Evolutionary conservation across 2,329 filamentous ascomycete species (phyloP), one percentile per base, ranked within the genome.

Genomic region (Aureobasidium sp.): DNA sequence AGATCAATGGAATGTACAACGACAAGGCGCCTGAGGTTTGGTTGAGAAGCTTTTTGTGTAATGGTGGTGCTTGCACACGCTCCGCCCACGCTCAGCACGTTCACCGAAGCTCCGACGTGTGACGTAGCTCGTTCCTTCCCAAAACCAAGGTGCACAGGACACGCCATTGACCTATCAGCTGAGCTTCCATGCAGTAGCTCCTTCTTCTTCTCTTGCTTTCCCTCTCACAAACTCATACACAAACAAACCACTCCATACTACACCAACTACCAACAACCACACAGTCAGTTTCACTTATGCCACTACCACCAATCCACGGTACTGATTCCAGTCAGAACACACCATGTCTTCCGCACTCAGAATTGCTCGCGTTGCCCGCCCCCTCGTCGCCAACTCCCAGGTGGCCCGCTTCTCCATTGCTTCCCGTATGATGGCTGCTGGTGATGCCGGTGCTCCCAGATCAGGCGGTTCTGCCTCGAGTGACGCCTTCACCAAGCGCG

Each of bases 401-500:
- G 66, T 65, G 60, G 72, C 71, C 69, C 73, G 65, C 66, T 77
- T 81, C 73, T 75, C 75, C 61, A 70, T 73, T 62, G 72, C 74
- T 44, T 68, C 75, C 57, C 72, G 74, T 53, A 70, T 71, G 62
- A 76, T 78, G 75, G 69, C 75, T 54, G 75, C 62, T 50, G 78
- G 78, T 39, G 75, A 78, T 61, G 74, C 78, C 62, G 77, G 74
- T 50, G 58, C 70, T 27, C 72, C 75, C 21, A 71, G 78, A 64
- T 67, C 76, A 14, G 74, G 72, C 37, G 78, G 78, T 47, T 59
- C 66, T 39, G 72, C 72, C 8, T 66, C 68, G 67, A 96, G 93
- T 69, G 93, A 99, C 74, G 85, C 90, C 62, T 99, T 97, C 84
- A 90, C 87, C 79, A 88, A 88, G 79, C 91, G 94, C 70, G 94